These are phyloP conservation scores for Kwoniella newhampshirensis DNA, from an alignment of 768 basidiomycete species.

Conservation along the genomic window DNA sequence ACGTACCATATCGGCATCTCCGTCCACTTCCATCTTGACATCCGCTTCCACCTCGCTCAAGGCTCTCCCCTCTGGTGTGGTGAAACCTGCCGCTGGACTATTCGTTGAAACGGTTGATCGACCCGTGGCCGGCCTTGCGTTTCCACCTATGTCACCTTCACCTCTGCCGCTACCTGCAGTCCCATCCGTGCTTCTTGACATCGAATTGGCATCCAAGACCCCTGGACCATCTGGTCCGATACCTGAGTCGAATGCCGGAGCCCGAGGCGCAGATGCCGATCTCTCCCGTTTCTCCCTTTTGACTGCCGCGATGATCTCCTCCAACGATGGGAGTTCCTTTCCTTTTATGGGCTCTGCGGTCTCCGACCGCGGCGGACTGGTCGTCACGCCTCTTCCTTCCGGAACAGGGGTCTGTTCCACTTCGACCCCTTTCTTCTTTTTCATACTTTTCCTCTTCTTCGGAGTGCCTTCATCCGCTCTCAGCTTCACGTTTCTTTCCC, in stretches of 20 bases:
- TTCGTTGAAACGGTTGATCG: conserved; percentile 2
- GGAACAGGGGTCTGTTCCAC: too few species aligned
- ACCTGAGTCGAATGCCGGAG: too few species aligned
- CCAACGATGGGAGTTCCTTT: neutral
- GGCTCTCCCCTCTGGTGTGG: neutral
- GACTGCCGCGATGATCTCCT: neutral
- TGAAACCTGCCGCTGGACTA: neutral
- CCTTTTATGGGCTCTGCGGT: neutral
- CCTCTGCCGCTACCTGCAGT: too few species aligned
- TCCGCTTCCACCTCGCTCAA: neutral
- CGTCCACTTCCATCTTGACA: neutral
- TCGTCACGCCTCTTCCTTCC: conserved; percentile 1
- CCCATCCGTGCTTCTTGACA: too few species aligned
- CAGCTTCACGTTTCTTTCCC: neutral
- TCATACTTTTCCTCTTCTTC: conserved; percentile 1
- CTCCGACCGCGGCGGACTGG: neutral
- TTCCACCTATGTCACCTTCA: too few species aligned
- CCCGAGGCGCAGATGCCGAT: neutral
- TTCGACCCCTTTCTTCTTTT: neutral
- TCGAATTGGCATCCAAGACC: too few species aligned
- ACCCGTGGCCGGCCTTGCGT: neutral
- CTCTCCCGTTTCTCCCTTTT: neutral
- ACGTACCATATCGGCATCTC: neutral
- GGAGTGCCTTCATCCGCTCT: neutral
- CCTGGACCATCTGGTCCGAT: too few species aligned